Base-by-base conservation (phyloP, 106 monocot genomes). In the Dendrobium catenatum region DNA sequence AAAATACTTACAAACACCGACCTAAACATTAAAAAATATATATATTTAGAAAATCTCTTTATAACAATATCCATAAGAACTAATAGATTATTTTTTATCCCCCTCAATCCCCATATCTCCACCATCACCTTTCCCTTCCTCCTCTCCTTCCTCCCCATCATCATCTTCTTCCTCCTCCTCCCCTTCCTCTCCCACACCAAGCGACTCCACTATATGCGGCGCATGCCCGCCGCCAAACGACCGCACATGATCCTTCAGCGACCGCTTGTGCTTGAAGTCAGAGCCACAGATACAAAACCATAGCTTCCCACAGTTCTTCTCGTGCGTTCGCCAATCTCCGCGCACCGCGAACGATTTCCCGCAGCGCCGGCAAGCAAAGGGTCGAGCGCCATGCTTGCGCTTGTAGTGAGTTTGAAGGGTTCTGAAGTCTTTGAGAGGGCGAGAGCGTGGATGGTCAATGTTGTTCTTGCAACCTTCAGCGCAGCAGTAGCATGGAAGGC, bases 211-310 rank as follows among this genome's bases (percentile, higher is more conserved):
- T 18, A 92, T 85, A 46, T 92, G 92, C 0, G 90, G 89, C 44
- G 78, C 92, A 46, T 92, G 92, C 0, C 90, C 92, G n/a, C 85
- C 83, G 55, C 92, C 92, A 59, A 92, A 92, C 5, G 90, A 90
- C 0, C 89, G 77, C 29, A 92, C 92, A n/a, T 92, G 92, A 84
- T 92, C 92, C 81, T 92, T 92, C 64, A 92, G 85, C 13, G 89
- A 90, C 6, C 92, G 77, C 84, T 92, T 92, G 79, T 92, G 92
- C 81, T 90, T 89, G 86, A 92, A 90, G 72, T 92, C 92, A 1
- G 92, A 92, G 8, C 92, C 92, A 18, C 92, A 92, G 72, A 92
- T 88, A 81, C 92, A 92, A 42, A 92, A 92, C 91, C 91, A 92
- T 29, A 89, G 87, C 82, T 86, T 92, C 47, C 91, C 91, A 31